Conservation (phyloP, 495 filamentous ascomycete genomes). For the Barbatosphaeria neglecta region DNA sequence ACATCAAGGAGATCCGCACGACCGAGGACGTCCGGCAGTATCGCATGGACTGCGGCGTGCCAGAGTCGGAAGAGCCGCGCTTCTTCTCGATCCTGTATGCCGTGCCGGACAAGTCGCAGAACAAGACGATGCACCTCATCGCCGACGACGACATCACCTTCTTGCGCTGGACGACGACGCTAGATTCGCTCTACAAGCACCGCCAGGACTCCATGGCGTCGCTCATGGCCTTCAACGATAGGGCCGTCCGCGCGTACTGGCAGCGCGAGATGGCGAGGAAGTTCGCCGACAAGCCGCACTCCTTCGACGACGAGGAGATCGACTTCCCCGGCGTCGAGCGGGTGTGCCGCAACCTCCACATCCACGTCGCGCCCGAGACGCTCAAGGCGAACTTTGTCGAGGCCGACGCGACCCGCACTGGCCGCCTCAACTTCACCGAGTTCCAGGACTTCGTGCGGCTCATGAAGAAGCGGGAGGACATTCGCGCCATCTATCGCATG, state of each 20-base stretch:
- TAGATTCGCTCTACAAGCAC: constrained; percentile 69
- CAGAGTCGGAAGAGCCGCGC: constrained; percentile 47
- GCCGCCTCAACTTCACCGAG: constrained; percentile 58
- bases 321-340: constrained; percentile 66
- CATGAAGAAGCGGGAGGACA: constrained; percentile 74
- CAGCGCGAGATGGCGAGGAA: constrained; percentile 68
- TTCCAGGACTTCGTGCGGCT: constrained; percentile 72
- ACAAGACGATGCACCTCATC: constrained; percentile 70
- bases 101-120: constrained; percentile 55
- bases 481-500: constrained; percentile 54
- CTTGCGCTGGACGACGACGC: constrained; percentile 65
- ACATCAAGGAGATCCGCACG: constrained; percentile 79
- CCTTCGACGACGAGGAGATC: constrained; percentile 54
- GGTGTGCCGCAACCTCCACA: constrained; percentile 77
- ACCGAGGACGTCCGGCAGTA: constrained; percentile 83
- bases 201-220: constrained; percentile 83
- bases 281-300: constrained; percentile 41
- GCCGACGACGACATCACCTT: constrained; percentile 58
- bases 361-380: constrained; percentile 67
- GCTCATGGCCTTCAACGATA: constrained; percentile 68
- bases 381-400: constrained; percentile 64
- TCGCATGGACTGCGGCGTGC: constrained; percentile 65
- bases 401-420: constrained; percentile 51
- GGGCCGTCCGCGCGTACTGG: constrained; percentile 72
- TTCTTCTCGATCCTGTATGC: constrained; percentile 89